Percentiles rank a stretch among this genome's conserved stretches.
phyloP scores from a whole-genome alignment of 495 filamentous ascomycete genomes.

The Neurospora sp. region DNA sequence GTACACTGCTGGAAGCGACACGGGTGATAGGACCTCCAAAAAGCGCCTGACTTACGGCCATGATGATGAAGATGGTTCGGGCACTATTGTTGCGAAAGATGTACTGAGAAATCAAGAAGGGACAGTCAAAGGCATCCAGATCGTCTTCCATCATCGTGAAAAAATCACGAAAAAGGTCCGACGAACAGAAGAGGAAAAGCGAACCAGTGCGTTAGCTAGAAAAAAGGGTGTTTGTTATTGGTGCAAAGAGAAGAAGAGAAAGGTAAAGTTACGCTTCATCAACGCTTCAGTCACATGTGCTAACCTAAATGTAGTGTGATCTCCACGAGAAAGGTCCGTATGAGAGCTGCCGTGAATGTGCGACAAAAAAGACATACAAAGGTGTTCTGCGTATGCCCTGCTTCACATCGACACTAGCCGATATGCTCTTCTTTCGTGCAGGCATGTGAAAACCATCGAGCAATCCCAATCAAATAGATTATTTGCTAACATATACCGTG shows the following conservation, averaged over 20 bases:
- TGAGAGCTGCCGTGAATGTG: slow-evolving; percentile 13
- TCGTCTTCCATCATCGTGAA: background rate
- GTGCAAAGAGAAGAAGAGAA: slow-evolving; percentile 19
- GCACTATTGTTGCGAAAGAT: background rate
- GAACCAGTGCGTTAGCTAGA: slow-evolving; percentile 11
- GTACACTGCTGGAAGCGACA: slow-evolving; percentile 6
- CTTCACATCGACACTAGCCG: slow-evolving; percentile 13
- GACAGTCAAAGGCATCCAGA: background rate
- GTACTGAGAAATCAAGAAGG: background rate
- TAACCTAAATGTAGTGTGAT: slow-evolving; percentile 14
- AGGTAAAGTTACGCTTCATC: slow-evolving; percentile 5
- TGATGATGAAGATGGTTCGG: background rate
- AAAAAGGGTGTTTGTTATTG: slow-evolving; percentile 16
- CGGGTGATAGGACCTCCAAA: slow-evolving; percentile 1
- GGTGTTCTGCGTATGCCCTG: slow-evolving; percentile 13
- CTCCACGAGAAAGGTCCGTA: slow-evolving; percentile 11
- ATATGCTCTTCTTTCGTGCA: slow-evolving; percentile 19
- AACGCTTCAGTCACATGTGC: background rate
- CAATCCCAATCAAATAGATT: background rate
- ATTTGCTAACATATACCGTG: background rate
- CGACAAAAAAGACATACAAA: slow-evolving; percentile 12
- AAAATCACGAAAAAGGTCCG: background rate
- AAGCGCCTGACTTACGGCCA: slow-evolving; percentile 10
- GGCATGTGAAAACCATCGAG: slow-evolving; percentile 3
- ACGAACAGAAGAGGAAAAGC: slow-evolving; percentile 10